Evolutionary conservation across 1,284 basidiomycete genomes (phyloP), one percentile per base, ranked within the genome.

Genomic region (Sanguinoderma infundibulare): DNA sequence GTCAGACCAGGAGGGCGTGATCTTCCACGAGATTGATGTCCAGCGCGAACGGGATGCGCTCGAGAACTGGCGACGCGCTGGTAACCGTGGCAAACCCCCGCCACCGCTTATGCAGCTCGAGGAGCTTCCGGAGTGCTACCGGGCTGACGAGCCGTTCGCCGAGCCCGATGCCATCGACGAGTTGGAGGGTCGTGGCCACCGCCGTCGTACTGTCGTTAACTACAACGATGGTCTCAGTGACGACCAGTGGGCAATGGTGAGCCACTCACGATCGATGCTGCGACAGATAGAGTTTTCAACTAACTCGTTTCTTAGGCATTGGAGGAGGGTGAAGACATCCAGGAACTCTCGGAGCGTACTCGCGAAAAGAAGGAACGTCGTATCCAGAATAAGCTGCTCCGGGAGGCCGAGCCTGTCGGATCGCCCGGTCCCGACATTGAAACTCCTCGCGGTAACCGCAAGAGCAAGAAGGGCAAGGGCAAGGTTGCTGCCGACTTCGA

Each of bases 191-290:
- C 87, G 94, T 63, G 95, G 96, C 44, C 90, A 94, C 72, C 85
- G 97, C 60, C 87, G 87, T 60, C 85, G 94, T 67, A 91, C 87
- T 59, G 85, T 91, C 34, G 95, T 99, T 59, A 92, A 90, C 73
- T 99, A 99, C 75, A 96, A 94, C 65, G 97, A 98, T 73, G 96
- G 96, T 20, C 82, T 98, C 55, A 92, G 90, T 57, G 96, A 98
- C 71, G 96, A 98, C 73, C 92, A 97, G 69, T 98, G 94, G 91
- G 87, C 93, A 38, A 85, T 92, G 82, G 89, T 90, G 71, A 64
- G 81, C 70, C 30, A 53, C 42, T 53, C 44, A 28, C 44, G n/a
- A 24, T 34, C 24, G 57, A 26, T 36, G 28, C 12, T 5, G 42
- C 2, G n/a, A n/a, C 17, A 20, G n/a, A 35, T 15, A 14, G 5